Percentiles rank a stretch among this genome's conserved stretches.
phyloP scores from a whole-genome alignment of 1,284 basidiomycete species.

The Apiotrichum brassicae region DNA sequence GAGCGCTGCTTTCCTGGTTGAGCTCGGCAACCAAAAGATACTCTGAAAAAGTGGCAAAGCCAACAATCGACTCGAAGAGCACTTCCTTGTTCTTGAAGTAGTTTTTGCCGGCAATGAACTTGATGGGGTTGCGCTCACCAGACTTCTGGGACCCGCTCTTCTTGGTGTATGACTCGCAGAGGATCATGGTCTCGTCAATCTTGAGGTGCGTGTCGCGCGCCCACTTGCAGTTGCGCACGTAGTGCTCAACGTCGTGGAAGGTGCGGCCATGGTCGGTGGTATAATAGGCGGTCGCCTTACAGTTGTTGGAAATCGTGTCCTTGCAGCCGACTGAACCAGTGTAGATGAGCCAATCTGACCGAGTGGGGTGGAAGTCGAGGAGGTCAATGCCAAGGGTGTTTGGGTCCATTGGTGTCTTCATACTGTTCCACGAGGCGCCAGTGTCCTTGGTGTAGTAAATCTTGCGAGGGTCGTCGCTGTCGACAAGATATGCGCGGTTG shows the following conservation, averaged over 20 bases:
- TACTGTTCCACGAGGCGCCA: conserved; percentile 65
- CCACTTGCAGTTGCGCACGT: conserved; percentile 90
- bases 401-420: conserved; percentile 60
- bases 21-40: conserved; percentile 92
- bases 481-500: conserved; percentile 86
- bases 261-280: conserved; percentile 67
- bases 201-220: conserved; percentile 67
- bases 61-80: conserved; percentile 80
- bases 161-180: conserved; percentile 81
- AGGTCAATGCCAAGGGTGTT: conserved; percentile 72
- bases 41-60: conserved; percentile 94
- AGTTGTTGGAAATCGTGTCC: conserved; percentile 48
- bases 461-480: conserved; percentile 50
- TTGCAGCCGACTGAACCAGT: conserved; percentile 68
- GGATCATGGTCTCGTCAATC: conserved; percentile 75
- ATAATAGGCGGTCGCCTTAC: conserved; percentile 68
- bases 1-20: conserved; percentile 36
- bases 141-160: conserved; percentile 73
- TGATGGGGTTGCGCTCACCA: conserved; percentile 59
- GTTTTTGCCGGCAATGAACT: conserved; percentile 70
- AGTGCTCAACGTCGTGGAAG: conserved; percentile 75
- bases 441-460: conserved; percentile 79
- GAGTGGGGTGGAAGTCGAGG: conserved; percentile 77
- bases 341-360: conserved; percentile 83
- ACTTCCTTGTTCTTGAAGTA: conserved; percentile 68